phyloP scores from a whole-genome alignment of 2,329 filamentous ascomycete genomes.

The Fusarium sp. region DNA sequence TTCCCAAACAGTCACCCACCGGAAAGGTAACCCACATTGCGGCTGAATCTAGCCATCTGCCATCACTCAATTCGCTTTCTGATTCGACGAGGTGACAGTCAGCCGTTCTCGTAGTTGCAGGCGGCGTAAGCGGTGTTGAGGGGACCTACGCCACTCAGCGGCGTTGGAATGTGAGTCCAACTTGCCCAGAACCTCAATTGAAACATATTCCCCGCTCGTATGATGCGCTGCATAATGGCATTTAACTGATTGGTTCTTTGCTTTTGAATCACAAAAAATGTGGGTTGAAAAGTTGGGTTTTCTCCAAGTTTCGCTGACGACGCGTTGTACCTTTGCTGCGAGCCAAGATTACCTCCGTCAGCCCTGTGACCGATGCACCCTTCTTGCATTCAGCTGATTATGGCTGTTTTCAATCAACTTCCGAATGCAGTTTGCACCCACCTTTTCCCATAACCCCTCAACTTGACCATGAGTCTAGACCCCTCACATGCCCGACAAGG shows the following conservation, averaged over 20 bases:
- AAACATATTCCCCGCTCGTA: not conserved
- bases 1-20: not conserved
- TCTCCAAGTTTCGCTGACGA: not conserved
- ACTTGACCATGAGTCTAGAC: not conserved
- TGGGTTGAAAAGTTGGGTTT: not conserved
- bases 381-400: not conserved
- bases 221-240: not conserved
- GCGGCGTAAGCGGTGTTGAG: conserved; percentile 3
- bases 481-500: not conserved
- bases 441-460: not conserved
- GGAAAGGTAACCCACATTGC: not conserved
- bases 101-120: not conserved
- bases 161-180: not conserved
- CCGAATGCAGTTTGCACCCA: not conserved
- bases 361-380: not conserved
- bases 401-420: not conserved
- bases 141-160: not conserved
- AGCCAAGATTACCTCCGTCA: not conserved
- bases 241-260: not conserved
- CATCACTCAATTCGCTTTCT: not conserved
- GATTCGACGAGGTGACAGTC: not conserved
- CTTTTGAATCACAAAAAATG: not conserved
- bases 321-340: not conserved
- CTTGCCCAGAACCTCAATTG: not conserved
- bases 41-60: not conserved